Percentiles rank a stretch among this genome's conserved stretches.
phyloP scores from a whole-genome alignment of 345 rosid species.

The Eucalyptus sp. region DNA sequence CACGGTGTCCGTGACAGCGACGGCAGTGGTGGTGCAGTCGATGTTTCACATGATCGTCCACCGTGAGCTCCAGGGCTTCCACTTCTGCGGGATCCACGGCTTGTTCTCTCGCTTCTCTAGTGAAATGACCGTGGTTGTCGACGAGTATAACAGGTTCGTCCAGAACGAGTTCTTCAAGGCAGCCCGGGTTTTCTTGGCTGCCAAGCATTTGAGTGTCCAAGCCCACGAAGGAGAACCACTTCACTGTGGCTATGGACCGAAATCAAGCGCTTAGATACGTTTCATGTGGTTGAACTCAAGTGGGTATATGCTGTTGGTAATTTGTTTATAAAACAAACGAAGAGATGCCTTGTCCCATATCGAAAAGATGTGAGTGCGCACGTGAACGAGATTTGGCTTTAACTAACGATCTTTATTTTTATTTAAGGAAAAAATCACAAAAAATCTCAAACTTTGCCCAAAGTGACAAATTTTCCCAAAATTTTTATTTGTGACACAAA shows the following conservation, averaged over 20 bases:
- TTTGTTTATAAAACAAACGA: too few species aligned
- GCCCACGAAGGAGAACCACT: conserved; percentile 34
- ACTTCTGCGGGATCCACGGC: conserved; percentile 6
- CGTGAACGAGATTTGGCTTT: too few species aligned
- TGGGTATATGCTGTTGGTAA: conserved; percentile 7
- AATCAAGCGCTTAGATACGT: conserved; percentile 41
- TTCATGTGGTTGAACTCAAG: conserved; percentile 26
- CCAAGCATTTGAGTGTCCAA: conserved; percentile 29
- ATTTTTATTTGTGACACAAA: too few species aligned
- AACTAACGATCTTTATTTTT: too few species aligned
- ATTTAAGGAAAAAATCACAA: too few species aligned
- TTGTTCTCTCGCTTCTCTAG: conserved; percentile 25
- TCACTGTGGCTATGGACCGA: conserved; percentile 30
- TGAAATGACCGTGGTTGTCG: conserved; percentile 30
- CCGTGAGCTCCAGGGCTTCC: conserved; percentile 12
- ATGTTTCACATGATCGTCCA: conserved; percentile 29
- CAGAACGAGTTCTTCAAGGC: conserved; percentile 33
- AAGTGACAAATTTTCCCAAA: too few species aligned
- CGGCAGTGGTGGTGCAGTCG: conserved; percentile 38
- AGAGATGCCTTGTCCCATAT: too few species aligned
- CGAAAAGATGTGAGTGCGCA: too few species aligned
- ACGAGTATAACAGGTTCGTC: conserved; percentile 27
- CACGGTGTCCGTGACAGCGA: conserved; percentile 41
- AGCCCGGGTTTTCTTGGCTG: conserved; percentile 27
- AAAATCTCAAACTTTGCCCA: too few species aligned